A percentile compares a stretch with the other conserved stretches of the same genome.
Evolutionary conservation across 495 filamentous ascomycete species (phyloP).

Genomic region (Tuber umbilicatum): DNA sequence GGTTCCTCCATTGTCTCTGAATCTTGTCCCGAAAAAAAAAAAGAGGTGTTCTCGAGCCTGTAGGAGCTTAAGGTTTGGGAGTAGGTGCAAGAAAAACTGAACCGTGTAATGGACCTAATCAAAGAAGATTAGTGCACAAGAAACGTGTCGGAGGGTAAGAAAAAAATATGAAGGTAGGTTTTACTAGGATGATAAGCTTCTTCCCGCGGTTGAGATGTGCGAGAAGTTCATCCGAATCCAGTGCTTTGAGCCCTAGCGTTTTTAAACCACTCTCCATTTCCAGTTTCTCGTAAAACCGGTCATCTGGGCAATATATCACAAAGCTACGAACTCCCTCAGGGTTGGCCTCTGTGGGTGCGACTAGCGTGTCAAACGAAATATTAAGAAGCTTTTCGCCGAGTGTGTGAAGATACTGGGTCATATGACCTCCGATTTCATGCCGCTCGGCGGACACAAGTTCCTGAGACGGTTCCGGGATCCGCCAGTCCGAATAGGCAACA

Average conservation of each 20-base stretch:
- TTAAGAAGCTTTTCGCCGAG: constrained; percentile 23
- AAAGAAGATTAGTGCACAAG: neutral
- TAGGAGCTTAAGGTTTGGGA: constrained; percentile 30
- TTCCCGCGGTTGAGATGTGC: constrained; percentile 12
- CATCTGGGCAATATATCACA: constrained; percentile 36
- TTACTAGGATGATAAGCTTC: constrained; percentile 26
- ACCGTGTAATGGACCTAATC: constrained; percentile 35
- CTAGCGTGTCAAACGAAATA: neutral
- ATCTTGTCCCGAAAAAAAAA: constrained; percentile 35
- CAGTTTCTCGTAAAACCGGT: constrained; percentile 24
- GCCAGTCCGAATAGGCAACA: constrained; percentile 37
- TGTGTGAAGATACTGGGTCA: constrained; percentile 21
- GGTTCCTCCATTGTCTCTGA: constrained; percentile 5
- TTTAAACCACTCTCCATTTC: constrained; percentile 33
- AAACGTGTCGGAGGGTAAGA: neutral
- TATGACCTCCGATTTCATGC: constrained; percentile 8
- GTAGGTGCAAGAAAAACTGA: constrained; percentile 29
- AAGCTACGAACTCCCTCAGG: constrained; percentile 28
- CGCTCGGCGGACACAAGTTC: neutral
- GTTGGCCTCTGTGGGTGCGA: constrained; percentile 13
- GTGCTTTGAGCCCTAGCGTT: constrained; percentile 19
- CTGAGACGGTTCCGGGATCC: constrained; percentile 12
- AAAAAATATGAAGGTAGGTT: neutral
- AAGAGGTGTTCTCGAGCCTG: constrained; percentile 28
- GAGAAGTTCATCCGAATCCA: constrained; percentile 16